Evolutionary conservation across 2,329 filamentous ascomycete genomes (phyloP).

Genomic region (Colletotrichum agaves): DNA sequence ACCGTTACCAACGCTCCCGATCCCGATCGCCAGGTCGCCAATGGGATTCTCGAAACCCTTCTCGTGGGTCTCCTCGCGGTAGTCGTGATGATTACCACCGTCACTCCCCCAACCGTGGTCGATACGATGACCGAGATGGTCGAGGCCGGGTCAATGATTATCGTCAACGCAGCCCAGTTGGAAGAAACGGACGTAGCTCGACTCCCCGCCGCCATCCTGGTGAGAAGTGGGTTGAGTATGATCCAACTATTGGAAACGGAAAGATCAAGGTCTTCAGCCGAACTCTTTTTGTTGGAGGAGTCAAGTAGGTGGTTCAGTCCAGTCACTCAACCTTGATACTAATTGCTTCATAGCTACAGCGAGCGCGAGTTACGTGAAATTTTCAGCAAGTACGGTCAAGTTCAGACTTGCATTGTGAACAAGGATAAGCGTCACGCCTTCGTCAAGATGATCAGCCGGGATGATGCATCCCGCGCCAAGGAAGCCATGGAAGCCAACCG

Average conservation of each 20-base stretch:
- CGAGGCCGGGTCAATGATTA: slow-evolving; percentile 73
- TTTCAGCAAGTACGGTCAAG: slow-evolving; percentile 84
- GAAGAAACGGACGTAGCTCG: slow-evolving; percentile 72
- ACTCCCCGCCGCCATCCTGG: slow-evolving; percentile 56
- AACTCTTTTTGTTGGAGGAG: slow-evolving; percentile 95
- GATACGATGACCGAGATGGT: slow-evolving; percentile 63
- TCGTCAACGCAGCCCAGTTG: slow-evolving; percentile 84
- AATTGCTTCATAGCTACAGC: slow-evolving; percentile 65
- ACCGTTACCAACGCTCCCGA: slow-evolving; percentile 72
- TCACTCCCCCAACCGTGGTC: slow-evolving; percentile 71
- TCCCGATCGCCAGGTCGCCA: slow-evolving; percentile 83
- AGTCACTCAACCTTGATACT: slow-evolving; percentile 35
- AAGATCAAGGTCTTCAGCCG: slow-evolving; percentile 93
- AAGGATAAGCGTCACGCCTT: slow-evolving; percentile 98
- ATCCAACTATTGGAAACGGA: slow-evolving; percentile 77
- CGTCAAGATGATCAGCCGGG: slow-evolving; percentile 95
- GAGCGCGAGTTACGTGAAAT: slow-evolving; percentile 85
- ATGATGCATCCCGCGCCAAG: slow-evolving; percentile 85
- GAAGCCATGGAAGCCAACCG: slow-evolving; percentile 86
- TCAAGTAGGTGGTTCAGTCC: slow-evolving; percentile 72
- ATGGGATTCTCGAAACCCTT: slow-evolving; percentile 63
- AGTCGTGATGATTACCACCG: slow-evolving; percentile 75
- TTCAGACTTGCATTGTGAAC: slow-evolving; percentile 98
- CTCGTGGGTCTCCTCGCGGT: slow-evolving; percentile 71
- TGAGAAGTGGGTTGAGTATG: slow-evolving; percentile 82